Evolutionary conservation across 345 rosid species (phyloP), one percentile per base, ranked within the genome.

Genomic region (Rhizophora mangle): DNA sequence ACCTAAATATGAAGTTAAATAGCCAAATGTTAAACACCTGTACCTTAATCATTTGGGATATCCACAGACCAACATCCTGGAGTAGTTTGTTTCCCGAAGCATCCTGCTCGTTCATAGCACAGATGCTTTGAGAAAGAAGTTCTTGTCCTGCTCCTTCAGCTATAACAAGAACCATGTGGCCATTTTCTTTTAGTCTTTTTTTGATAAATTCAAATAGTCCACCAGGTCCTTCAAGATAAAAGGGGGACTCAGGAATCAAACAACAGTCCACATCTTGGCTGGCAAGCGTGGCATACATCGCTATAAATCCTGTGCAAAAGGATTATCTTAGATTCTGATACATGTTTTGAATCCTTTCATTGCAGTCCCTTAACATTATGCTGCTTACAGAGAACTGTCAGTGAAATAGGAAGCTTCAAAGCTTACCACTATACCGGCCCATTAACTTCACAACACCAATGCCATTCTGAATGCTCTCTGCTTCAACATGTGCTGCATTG

Each of bases 401-500:
- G 49, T 13, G 5, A 43, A 13, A 13, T 43, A 13, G 49, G 5
- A 43, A 43, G 49, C 16, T 43, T 0, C 49, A 32, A 11, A 53
- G 72, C 87, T 81, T 76, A 93, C 98, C 98, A 58, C 98, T 79
- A 73, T 86, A 78, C 60, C 96, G 96, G 37, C 98, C 98, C 95
- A 93, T 88, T 71, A 93, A 80, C 85, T 93, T 90, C 73, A 93
- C 98, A 66, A 93, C 65, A 27, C 98, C 96, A 20, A 93, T 86
- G 54, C 98, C 84, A 68, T 90, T 90, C 76, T 88, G 96, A 66
- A 73, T 54, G 71, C 96, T 93, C 74, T 84, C 93, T 0, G 96
- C 80, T 77, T 92, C 98, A 66, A 92, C 98, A 80, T 92, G 96
- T 46, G 96, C 98, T 51, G 98, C 96, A 52, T 92, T 88, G 60